These are phyloP conservation scores for Cucumis melo DNA, from an alignment of 306 rosid genomes.

Conservation along the genomic window DNA sequence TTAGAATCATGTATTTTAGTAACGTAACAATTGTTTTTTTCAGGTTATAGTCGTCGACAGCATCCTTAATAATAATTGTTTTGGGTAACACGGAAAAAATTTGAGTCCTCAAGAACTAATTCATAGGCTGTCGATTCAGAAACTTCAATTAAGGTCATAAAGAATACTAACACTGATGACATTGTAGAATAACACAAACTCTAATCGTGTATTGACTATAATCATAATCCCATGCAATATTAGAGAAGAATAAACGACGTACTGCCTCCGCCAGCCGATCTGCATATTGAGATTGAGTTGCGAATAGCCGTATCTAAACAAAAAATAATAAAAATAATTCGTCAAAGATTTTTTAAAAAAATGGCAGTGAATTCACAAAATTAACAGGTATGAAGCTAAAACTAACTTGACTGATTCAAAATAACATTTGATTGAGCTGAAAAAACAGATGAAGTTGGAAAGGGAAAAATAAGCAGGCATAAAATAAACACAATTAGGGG, in stretches of 20 bases:
- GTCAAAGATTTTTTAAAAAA: neutral
- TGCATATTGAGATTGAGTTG: conserved; percentile 73
- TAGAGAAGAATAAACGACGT: conserved; percentile 10
- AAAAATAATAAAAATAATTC: neutral
- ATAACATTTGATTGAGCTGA: neutral
- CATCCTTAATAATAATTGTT: neutral
- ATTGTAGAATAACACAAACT: neutral
- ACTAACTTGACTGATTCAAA: neutral
- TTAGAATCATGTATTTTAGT: neutral
- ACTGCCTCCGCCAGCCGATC: conserved; percentile 93
- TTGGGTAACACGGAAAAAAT: neutral
- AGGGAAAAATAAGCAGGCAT: neutral
- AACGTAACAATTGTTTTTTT: neutral
- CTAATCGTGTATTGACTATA: neutral
- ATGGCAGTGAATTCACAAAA: neutral
- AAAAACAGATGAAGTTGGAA: neutral
- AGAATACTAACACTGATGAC: neutral
- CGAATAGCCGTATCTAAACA: conserved; percentile 64
- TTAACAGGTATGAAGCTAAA: neutral
- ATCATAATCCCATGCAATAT: neutral
- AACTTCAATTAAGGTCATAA: neutral
- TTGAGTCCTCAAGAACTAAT: neutral
- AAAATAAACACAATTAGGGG: neutral
- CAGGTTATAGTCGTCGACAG: neutral
- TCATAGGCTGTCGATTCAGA: neutral